These are phyloP conservation scores for rapeseed (Brassica napus) DNA, from an alignment of 345 rosid species.

Conservation along the genomic window Da-Ae NC_063434.1:753501-754000, in stretches of 20 bases:
- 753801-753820: not conserved
- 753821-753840: not conserved
- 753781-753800: not conserved
- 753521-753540: conserved; percentile 34
- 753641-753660: conserved; percentile 2
- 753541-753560: conserved; percentile 14
- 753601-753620: conserved; percentile 6
- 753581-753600: not conserved
- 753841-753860: not conserved
- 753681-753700: not conserved
- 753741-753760: not conserved
- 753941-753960: conserved; percentile 8
- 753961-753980: conserved; percentile 28
- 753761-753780: not conserved
- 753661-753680: not conserved
- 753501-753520: conserved; percentile 33
- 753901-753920: not conserved
- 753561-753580: conserved; percentile 14
- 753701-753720: not conserved
- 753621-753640: not conserved
- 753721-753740: not conserved
- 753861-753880: not conserved
- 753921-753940: conserved; percentile 8
- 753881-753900: conserved; percentile 11
- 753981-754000: conserved; percentile 17